Evolutionary conservation across 2,329 filamentous ascomycete species (phyloP), one percentile per base, ranked within the genome.

Genomic region (Colletotrichum sp.): DNA sequence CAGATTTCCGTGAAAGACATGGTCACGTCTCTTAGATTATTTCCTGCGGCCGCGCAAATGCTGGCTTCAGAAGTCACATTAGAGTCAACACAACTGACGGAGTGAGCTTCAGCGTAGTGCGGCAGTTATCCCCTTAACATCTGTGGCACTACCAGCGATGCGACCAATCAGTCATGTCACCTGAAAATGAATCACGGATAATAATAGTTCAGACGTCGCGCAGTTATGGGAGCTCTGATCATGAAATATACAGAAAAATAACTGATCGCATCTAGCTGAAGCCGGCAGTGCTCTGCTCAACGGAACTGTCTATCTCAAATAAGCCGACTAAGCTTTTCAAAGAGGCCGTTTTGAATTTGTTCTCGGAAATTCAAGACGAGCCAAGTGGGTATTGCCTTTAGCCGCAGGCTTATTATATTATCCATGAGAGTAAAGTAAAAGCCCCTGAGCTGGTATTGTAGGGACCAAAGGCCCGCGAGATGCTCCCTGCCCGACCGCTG

Each of bases 121-220:
- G 0, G n/a, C 18, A 48, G 38, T 21, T n/a, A 2, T n/a, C 18
- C 9, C 38, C 38, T n/a, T 12, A 21, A n/a, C 10, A 13, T 13
- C n/a, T 13, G 4, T 13, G 18, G 43, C 10, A 48, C 43, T 48
- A 5, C 43, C 12, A 48, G n/a, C n/a, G 18, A 48, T 48, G 38
- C 38, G 43, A 48, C n/a, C n/a, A 48, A 48, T 21, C 43, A 7
- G 3, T 21, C 43, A 7, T 48, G 43, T 48, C n/a, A 21, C n/a
- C n/a, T 21, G 0, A 0, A 48, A 0, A 13, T 3, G 9, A 0
- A 43, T n/a, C 38, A 43, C 38, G 0, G 18, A n/a, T 1, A n/a
- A 12, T n/a, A 43, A 43, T n/a, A 43, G 0, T 10, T 21, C n/a
- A 21, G 43, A 48, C n/a, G 10, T 48, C 10, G 6, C 43, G 43